Conservation (phyloP, 345 rosid genomes). For the Eucalyptus sp. region DNA sequence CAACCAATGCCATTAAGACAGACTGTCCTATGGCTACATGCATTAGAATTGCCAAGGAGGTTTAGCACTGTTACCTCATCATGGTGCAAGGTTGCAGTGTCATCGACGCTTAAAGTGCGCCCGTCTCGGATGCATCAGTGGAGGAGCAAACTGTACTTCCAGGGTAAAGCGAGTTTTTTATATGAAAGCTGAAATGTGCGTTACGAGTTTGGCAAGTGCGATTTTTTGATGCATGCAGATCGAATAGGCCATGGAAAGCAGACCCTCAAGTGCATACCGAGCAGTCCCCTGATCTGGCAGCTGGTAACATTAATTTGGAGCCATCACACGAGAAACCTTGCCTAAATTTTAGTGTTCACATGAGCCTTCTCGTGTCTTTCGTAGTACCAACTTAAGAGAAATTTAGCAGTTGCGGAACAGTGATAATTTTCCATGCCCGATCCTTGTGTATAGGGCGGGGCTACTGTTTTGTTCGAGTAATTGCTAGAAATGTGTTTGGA, state of each 20-base stretch:
- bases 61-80: background rate
- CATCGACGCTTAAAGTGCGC: background rate
- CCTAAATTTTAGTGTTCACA: background rate
- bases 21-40: slow-evolving; percentile 54
- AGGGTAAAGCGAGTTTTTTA: background rate
- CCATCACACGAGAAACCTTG: background rate
- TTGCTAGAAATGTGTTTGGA: background rate
- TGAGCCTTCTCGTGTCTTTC: background rate
- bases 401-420: background rate
- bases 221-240: background rate
- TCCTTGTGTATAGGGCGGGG: background rate
- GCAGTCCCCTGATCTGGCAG: background rate
- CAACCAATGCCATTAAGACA: slow-evolving; percentile 58
- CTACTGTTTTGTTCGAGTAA: background rate
- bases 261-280: background rate
- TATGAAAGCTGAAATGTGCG: background rate
- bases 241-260: background rate
- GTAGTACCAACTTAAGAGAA: background rate
- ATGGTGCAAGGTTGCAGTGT: background rate
- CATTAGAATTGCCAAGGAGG: slow-evolving; percentile 40
- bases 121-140: background rate
- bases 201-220: background rate
- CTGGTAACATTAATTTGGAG: background rate
- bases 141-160: background rate
- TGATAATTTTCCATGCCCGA: background rate